phyloP scores from a whole-genome alignment of 495 filamentous ascomycete species.

The Xylaria intraflava region DNA sequence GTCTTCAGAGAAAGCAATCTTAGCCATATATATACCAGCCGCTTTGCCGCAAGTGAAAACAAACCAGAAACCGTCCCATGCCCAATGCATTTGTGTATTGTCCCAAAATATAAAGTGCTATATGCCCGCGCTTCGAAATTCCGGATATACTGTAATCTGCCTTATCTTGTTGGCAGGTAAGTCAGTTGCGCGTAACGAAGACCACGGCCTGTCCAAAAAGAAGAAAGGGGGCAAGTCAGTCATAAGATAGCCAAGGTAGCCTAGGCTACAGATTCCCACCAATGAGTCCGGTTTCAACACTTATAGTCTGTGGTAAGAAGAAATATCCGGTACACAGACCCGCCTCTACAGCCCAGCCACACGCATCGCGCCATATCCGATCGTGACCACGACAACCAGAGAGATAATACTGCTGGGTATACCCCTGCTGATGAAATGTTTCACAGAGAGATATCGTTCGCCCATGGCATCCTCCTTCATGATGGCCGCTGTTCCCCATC shows the following conservation, averaged over 20 bases:
- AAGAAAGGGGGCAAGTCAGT: not conserved
- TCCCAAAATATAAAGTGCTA: not conserved
- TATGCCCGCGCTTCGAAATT: not conserved
- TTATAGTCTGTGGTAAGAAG: not conserved
- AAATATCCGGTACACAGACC: not conserved
- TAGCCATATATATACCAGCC: too few species aligned
- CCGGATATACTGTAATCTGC: not conserved
- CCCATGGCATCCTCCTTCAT: conserved; percentile 97
- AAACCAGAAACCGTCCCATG: too few species aligned
- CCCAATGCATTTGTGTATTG: not conserved
- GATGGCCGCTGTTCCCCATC: conserved; percentile 66
- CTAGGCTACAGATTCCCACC: not conserved
- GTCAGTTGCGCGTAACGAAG: too few species aligned
- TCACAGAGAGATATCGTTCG: conserved; percentile 83
- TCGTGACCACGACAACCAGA: conserved; percentile 73
- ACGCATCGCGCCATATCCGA: conserved; percentile 84
- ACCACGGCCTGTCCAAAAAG: not conserved
- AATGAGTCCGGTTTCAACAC: not conserved
- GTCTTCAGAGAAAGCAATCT: too few species aligned
- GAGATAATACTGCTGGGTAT: conserved; percentile 78
- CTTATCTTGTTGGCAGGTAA: too few species aligned
- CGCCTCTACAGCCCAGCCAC: conserved; percentile 57
- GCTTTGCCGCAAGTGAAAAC: too few species aligned
- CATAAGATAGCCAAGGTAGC: not conserved
- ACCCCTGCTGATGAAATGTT: conserved; percentile 88